phyloP scores from a whole-genome alignment of 2,329 filamentous ascomycete species.

The Arthrobotrys musiformis region DNA sequence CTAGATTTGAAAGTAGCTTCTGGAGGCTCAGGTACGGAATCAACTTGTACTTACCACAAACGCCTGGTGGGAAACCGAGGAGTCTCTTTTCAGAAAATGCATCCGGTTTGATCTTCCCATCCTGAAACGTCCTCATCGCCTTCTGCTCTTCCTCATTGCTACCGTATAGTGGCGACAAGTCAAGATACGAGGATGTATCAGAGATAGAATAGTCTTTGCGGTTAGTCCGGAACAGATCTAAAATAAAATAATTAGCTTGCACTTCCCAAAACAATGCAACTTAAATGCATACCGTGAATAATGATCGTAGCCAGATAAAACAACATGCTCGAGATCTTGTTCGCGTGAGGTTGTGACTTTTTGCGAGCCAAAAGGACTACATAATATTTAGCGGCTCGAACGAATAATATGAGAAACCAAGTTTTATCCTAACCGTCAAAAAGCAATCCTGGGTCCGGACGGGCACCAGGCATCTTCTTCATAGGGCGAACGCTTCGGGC shows the following conservation, averaged over 20 bases:
- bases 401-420: neutral
- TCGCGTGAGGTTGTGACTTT: conserved; percentile 61
- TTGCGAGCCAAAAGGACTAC: conserved; percentile 58
- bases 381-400: conserved; percentile 1
- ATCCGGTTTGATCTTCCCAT: conserved; percentile 69
- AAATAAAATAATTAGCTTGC: neutral
- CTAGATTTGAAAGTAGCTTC: neutral
- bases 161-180: conserved; percentile 69
- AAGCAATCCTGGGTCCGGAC: conserved; percentile 74
- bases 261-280: neutral
- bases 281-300: conserved; percentile 64
- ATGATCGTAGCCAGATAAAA: conserved; percentile 68
- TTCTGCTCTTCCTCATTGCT: conserved; percentile 74
- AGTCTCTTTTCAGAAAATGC: conserved; percentile 68
- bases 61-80: conserved; percentile 68
- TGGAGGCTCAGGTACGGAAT: neutral
- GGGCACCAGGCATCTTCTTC: conserved; percentile 69
- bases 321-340: conserved; percentile 65
- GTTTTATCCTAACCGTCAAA: conserved; percentile 67
- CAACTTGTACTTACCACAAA: conserved; percentile 65
- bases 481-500: conserved; percentile 72
- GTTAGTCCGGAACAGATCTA: conserved; percentile 68
- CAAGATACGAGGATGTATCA: conserved; percentile 68
- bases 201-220: conserved; percentile 64
- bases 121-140: conserved; percentile 68